phyloP scores from a whole-genome alignment of 225 moss, liverwort and hornwort species.

The Marchantia polymorpha region DNA sequence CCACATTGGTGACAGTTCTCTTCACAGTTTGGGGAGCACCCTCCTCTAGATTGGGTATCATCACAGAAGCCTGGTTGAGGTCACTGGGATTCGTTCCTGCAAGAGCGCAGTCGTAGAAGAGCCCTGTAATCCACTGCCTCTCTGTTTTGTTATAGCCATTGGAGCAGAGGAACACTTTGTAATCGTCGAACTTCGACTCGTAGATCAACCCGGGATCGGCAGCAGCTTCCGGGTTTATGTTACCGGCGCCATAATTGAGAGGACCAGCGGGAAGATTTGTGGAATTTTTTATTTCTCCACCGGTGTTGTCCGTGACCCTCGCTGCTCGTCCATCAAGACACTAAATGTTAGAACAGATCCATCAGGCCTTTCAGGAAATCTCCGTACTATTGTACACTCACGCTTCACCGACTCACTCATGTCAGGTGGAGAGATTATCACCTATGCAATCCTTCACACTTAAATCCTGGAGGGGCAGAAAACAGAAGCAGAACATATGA shows the following conservation, averaged over 20 bases:
- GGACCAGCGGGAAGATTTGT: not conserved
- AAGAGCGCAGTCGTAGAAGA: conserved; percentile 28
- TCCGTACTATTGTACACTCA: too few relatives aligned
- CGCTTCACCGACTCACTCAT: too few relatives aligned
- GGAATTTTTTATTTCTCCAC: conserved; percentile 16
- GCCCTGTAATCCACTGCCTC: conserved; percentile 17
- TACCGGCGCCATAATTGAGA: conserved; percentile 23
- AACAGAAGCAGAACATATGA: not conserved
- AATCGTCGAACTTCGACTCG: conserved; percentile 19
- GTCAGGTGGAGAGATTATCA: too few relatives aligned
- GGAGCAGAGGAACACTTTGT: conserved; percentile 29
- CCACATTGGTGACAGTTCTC: conserved; percentile 42
- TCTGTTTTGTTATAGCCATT: conserved; percentile 20
- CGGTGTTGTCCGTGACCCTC: conserved; percentile 13
- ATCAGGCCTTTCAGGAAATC: too few relatives aligned
- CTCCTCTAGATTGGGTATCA: not conserved
- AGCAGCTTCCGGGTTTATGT: conserved; percentile 23
- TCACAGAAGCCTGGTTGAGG: conserved; percentile 41
- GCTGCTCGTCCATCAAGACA: not conserved
- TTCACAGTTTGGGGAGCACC: not conserved
- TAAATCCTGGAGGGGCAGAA: not conserved
- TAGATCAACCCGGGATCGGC: conserved; percentile 34
- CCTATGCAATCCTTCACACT: too few relatives aligned
- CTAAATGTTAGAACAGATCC: too few relatives aligned
- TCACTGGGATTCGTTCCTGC: conserved; percentile 5